Percentiles rank a stretch among this genome's conserved stretches.
phyloP scores from a whole-genome alignment of 2,329 filamentous ascomycete genomes.

The Mycosphaerelloides madeirae region DNA sequence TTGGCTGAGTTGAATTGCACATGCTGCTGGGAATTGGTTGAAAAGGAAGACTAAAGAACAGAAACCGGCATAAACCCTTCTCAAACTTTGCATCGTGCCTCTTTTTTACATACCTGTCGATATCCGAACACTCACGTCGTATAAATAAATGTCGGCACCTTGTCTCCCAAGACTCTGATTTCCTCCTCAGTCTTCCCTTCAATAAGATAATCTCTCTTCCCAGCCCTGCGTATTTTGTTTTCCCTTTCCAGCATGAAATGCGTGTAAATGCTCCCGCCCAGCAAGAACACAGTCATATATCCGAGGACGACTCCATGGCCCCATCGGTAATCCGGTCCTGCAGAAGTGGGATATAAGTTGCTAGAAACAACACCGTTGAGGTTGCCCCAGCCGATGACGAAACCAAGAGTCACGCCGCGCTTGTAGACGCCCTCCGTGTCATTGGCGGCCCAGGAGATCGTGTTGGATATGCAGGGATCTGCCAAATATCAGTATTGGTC shows the following conservation, averaged over 20 bases:
- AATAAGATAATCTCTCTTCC: constrained; percentile 54
- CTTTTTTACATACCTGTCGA: no score
- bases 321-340: constrained; percentile 51
- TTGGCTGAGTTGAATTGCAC: no score
- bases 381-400: constrained; percentile 89
- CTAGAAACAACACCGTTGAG: constrained; percentile 74
- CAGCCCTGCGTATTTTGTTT: constrained; percentile 63
- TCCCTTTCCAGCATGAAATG: constrained; percentile 59
- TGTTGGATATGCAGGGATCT: constrained; percentile 57
- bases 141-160: not conserved
- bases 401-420: constrained; percentile 77
- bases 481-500: no score
- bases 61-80: no score
- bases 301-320: constrained; percentile 73
- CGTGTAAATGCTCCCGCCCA: constrained; percentile 66
- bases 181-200: constrained; percentile 14
- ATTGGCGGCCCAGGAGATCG: constrained; percentile 82
- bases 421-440: constrained; percentile 90
- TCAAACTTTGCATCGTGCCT: no score
- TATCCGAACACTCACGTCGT: no score
- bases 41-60: no score
- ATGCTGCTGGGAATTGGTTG: no score
- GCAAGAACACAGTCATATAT: constrained; percentile 65
- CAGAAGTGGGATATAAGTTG: constrained; percentile 65
- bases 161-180: constrained; percentile 11